These are phyloP conservation scores for Corynascus novoguineensis DNA, from an alignment of 495 filamentous ascomycete genomes.

Conservation along the genomic window DNA sequence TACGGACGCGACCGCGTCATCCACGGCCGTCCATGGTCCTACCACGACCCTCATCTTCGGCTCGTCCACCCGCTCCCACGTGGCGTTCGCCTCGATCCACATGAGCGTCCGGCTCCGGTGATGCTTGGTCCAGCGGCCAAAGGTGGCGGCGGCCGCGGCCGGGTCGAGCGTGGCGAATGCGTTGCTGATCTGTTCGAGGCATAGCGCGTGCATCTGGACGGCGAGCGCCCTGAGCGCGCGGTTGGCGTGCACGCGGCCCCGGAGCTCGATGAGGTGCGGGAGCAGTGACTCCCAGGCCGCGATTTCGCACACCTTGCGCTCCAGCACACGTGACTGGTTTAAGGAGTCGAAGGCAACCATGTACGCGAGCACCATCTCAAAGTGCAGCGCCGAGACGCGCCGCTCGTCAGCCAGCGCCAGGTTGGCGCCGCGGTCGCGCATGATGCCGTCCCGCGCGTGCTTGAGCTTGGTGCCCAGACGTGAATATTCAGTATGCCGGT, in stretches of 20 bases:
- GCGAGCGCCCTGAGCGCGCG: slow-evolving; percentile 28
- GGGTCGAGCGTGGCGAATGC: slow-evolving; percentile 25
- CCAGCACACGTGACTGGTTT: slow-evolving; percentile 24
- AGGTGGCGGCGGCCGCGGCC: slow-evolving; percentile 9
- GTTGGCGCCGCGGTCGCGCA: slow-evolving; percentile 22
- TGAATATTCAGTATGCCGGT: slow-evolving; percentile 25
- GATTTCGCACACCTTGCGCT: slow-evolving; percentile 22
- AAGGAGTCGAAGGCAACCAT: slow-evolving; percentile 35
- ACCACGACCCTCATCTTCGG: slow-evolving; percentile 22
- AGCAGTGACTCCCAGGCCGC: slow-evolving; percentile 27
- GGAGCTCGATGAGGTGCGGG: slow-evolving; percentile 32
- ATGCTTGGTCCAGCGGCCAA: slow-evolving; percentile 16
- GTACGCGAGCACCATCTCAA: slow-evolving; percentile 41
- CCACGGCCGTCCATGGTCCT: slow-evolving; percentile 35
- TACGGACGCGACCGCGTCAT: slow-evolving; percentile 25
- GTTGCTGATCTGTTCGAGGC: slow-evolving; percentile 33
- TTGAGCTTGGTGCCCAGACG: slow-evolving; percentile 39
- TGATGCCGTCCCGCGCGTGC: slow-evolving; percentile 40
- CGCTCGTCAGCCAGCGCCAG: slow-evolving; percentile 25
- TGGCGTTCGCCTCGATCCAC: slow-evolving; percentile 25
- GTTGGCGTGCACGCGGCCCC: slow-evolving; percentile 16
- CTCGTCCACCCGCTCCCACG: slow-evolving; percentile 22
- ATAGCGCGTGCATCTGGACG: slow-evolving; percentile 33
- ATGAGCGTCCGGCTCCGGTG: slow-evolving; percentile 16
- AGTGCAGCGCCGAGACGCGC: slow-evolving; percentile 28